Base-by-base conservation (phyloP, 176 grass and related monocot genomes). In the maize (Zea mays) region DNA sequence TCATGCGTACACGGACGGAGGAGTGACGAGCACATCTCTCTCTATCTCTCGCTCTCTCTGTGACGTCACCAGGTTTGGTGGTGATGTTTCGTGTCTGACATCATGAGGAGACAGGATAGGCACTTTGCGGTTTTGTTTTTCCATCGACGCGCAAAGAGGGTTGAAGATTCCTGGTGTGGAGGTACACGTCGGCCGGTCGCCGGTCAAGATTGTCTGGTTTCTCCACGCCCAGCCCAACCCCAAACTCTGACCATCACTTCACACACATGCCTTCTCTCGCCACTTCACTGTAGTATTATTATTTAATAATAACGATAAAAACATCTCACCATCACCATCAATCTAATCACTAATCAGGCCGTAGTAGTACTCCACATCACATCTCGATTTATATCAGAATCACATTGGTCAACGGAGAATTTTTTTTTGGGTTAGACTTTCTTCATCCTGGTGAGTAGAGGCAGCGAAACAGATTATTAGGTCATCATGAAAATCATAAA, bases 111-210 rank as follows among this genome's bases (percentile, higher is more conserved):
- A 61, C 10, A 27, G 58, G 52, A 1, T 48, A 48, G 5, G 62
- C 74, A 7, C 54, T 38, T 17, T 10, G 2, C 0, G 19, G 44
- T 34, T 38, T 49, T 15, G 3, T 7, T 49, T 48, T 35, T 81
- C 77, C n/a, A 59, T 37, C 57, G 20, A 87, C 79, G 79, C 73
- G 85, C 67, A 78, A 50, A 72, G 34, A 51, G 67, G 4, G 49
- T 59, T 62, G 80, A 79, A 83, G 59, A 77, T 87, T 82, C 79
- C 34, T 42, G 16, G 61, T 51, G 75, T 51, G 27, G 27, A 1
- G 27, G 27, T 27, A 21, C 73, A 49, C 49, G 75, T 77, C 45
- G 5, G 59, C 46, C 16, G 10, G 75, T 66, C 76, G n/a, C 51
- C 20, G 74, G 68, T 65, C 51, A 72, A 82, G 67, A 19, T 39